These are phyloP conservation scores for Umbelopsis ramanniana DNA, from an alignment of 192 early-diverging fungal genomes.

Conservation along the genomic window DNA sequence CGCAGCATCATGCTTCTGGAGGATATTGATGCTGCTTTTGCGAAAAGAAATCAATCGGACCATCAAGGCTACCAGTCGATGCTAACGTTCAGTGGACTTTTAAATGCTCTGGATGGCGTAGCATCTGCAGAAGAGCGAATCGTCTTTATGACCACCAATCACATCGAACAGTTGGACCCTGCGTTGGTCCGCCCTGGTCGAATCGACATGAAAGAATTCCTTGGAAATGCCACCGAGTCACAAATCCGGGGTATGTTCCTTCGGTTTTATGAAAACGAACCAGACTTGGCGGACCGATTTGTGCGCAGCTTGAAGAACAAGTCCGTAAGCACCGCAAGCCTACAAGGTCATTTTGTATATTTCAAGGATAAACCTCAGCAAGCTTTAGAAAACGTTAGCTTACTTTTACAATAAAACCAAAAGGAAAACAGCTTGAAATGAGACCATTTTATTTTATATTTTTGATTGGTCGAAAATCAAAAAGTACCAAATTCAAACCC, in stretches of 20 bases:
- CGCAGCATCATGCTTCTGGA: conserved; percentile 81
- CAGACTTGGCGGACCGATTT: conserved; percentile 72
- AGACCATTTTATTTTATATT: background rate
- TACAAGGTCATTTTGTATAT: conserved; percentile 97
- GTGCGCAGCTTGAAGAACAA: conserved; percentile 54
- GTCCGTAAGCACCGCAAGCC: conserved; percentile 77
- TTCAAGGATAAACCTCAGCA: conserved; percentile 74
- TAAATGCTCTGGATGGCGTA: conserved; percentile 90
- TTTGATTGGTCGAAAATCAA: conserved; percentile 16
- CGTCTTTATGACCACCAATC: conserved; percentile 93
- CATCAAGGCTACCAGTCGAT: conserved; percentile 80
- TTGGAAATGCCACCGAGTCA: conserved; percentile 71
- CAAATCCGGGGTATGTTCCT: conserved; percentile 79
- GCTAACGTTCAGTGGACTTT: conserved; percentile 84
- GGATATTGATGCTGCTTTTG: conserved; percentile 87
- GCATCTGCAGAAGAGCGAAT: conserved; percentile 86
- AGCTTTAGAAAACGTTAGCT: conserved; percentile 58
- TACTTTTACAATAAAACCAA: conserved; percentile 28
- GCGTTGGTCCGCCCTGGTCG: conserved; percentile 83
- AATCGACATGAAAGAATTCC: conserved; percentile 74
- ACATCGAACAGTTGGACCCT: conserved; percentile 76
- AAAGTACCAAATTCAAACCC: conserved; percentile 6
- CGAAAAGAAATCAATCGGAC: conserved; percentile 67
- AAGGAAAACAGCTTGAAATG: background rate
- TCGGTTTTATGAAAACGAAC: conserved; percentile 71